Percentiles rank a stretch among this genome's conserved stretches.
These are phyloP conservation scores for Cenchrus fungigraminus DNA, from an alignment of 176 grass and related monocot species.

Conservation along the genomic window DNA sequence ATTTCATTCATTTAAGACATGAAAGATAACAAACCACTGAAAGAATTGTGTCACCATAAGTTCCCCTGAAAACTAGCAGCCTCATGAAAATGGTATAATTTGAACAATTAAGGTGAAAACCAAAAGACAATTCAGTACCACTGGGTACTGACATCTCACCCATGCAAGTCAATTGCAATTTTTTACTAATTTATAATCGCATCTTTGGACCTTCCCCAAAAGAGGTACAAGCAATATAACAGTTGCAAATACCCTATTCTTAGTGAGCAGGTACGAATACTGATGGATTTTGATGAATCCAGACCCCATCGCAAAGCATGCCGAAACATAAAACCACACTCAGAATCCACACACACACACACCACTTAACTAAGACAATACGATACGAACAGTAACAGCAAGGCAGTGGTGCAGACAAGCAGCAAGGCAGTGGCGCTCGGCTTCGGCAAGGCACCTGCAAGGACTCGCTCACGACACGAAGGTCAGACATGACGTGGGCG, in stretches of 20 bases:
- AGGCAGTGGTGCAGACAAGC: too few species aligned
- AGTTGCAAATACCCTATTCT: neutral
- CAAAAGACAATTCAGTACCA: neutral
- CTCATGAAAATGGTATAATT: neutral
- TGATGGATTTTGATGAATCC: neutral
- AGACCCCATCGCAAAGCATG: neutral
- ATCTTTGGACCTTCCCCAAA: neutral
- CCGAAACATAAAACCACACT: neutral
- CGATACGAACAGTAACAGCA: neutral
- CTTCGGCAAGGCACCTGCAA: too few species aligned
- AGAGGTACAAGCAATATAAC: neutral
- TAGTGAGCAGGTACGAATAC: neutral
- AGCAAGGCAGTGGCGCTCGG: neutral
- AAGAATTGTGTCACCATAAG: neutral
- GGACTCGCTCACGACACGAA: too few species aligned
- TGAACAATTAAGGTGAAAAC: neutral
- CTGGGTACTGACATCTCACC: neutral
- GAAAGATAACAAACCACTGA: neutral
- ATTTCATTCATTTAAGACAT: too few species aligned
- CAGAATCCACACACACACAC: neutral
- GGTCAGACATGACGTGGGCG: too few species aligned
- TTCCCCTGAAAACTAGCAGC: constrained; percentile 3
- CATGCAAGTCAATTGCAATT: neutral
- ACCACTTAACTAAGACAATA: neutral
- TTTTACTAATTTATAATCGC: neutral